Conservation (phyloP, 2,329 filamentous ascomycete species). For the Hypoxylon sp. region DNA sequence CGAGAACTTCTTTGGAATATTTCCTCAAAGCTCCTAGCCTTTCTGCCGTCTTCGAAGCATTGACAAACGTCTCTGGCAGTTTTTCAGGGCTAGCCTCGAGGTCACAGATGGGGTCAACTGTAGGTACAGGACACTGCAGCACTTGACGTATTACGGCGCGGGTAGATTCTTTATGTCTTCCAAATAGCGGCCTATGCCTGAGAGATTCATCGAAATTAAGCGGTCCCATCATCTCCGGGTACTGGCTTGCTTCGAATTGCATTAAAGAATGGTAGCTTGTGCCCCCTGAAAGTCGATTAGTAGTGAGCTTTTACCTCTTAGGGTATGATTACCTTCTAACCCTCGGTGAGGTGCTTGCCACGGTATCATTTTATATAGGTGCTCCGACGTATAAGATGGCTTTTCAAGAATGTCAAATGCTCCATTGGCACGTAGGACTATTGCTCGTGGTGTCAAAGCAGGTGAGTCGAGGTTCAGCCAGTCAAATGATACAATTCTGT, state of each 20-base stretch:
- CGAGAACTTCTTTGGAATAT: slow-evolving; percentile 48
- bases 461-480: slow-evolving; percentile 72
- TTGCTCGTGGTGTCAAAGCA: slow-evolving; percentile 66
- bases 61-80: slow-evolving; percentile 58
- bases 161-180: slow-evolving; percentile 61
- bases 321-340: slow-evolving; percentile 59
- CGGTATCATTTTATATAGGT: slow-evolving; percentile 70
- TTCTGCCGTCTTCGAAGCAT: slow-evolving; percentile 59
- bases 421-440: slow-evolving; percentile 71
- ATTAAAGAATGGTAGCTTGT: slow-evolving; percentile 67
- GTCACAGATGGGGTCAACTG: slow-evolving; percentile 54
- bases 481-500: slow-evolving; percentile 75
- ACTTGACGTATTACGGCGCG: slow-evolving; percentile 58
- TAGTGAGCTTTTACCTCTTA: slow-evolving; percentile 6
- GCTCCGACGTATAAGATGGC: slow-evolving; percentile 68
- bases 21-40: slow-evolving; percentile 63
- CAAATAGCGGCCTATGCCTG: slow-evolving; percentile 68
- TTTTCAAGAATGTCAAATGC: slow-evolving; percentile 72
- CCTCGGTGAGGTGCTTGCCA: slow-evolving; percentile 72
- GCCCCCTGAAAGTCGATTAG: slow-evolving; percentile 58
- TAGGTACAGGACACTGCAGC: slow-evolving; percentile 53
- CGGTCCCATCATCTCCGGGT: slow-evolving; percentile 65
- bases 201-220: slow-evolving; percentile 66
- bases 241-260: slow-evolving; percentile 68
- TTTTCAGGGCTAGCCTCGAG: slow-evolving; percentile 52